Evolutionary conservation across 345 rosid species (phyloP).

Genomic region (Eucalyptus cladocalyx): DNA sequence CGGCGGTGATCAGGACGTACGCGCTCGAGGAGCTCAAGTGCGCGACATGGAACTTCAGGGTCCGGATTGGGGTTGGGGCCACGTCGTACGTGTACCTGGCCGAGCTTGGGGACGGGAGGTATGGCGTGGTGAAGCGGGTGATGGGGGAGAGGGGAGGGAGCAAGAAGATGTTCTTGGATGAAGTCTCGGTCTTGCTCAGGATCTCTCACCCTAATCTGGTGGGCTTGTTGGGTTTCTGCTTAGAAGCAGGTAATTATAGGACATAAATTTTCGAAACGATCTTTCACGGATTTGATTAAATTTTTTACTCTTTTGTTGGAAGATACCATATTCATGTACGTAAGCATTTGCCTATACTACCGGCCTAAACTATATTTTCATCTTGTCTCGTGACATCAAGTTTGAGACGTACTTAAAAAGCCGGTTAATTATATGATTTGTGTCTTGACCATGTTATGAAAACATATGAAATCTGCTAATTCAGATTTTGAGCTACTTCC

Average conservation of each 20-base stretch:
- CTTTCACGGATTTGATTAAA: background rate
- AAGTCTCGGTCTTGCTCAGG: conserved; percentile 33
- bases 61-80: conserved; percentile 25
- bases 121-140: conserved; percentile 39
- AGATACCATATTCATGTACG: background rate
- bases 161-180: conserved; percentile 40
- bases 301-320: background rate
- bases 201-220: conserved; percentile 44
- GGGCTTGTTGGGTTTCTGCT: conserved; percentile 33
- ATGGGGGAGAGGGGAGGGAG: conserved; percentile 34
- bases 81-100: conserved; percentile 37
- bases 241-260: conserved; percentile 20
- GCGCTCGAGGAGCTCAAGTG: conserved; percentile 24
- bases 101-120: conserved; percentile 28
- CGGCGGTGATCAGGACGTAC: conserved; percentile 14
- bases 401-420: background rate
- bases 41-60: conserved; percentile 26
- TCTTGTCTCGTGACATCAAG: background rate
- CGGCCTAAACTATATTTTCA: background rate
- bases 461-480: background rate
- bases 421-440: background rate
- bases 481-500: background rate
- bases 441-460: background rate
- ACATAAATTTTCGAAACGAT: background rate
- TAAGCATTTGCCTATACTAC: background rate